Conservation (phyloP, 1,284 basidiomycete genomes). For the Ustilago trichophora region DNA sequence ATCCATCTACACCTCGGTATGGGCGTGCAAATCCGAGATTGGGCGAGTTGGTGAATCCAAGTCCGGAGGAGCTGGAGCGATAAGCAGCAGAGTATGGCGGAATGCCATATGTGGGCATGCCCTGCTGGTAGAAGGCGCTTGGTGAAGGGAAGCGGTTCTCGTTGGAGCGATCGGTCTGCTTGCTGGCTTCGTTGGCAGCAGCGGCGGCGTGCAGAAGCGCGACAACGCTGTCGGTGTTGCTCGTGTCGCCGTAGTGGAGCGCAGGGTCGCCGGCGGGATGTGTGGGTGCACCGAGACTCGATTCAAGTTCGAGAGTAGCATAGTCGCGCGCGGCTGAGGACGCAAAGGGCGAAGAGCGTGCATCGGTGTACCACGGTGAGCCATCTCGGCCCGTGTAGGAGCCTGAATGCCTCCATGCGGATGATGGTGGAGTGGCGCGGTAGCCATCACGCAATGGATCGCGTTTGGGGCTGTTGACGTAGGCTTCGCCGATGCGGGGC, state of each 20-base stretch:
- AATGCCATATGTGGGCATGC: slow-evolving; percentile 47
- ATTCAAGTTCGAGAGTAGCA: slow-evolving; percentile 41
- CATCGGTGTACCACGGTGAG: slow-evolving; percentile 58
- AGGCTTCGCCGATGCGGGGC: slow-evolving; percentile 47
- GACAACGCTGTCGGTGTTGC: slow-evolving; percentile 47
- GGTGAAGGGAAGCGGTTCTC: slow-evolving; percentile 57
- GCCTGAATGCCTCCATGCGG: slow-evolving; percentile 40
- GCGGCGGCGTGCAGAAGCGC: slow-evolving; percentile 44
- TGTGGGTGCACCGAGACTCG: slow-evolving; percentile 26
- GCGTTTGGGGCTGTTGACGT: slow-evolving; percentile 54
- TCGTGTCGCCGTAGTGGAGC: slow-evolving; percentile 47
- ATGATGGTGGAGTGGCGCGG: slow-evolving; percentile 42
- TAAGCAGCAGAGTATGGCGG: slow-evolving; percentile 46
- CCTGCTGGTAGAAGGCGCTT: slow-evolving; percentile 53
- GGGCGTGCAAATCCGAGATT: slow-evolving; percentile 44
- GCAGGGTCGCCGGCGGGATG: slow-evolving; percentile 36
- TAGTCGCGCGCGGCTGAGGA: slow-evolving; percentile 55
- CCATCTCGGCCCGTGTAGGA: slow-evolving; percentile 51
- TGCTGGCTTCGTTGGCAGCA: slow-evolving; percentile 40
- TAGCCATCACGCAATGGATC: slow-evolving; percentile 52
- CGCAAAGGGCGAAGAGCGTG: slow-evolving; percentile 61
- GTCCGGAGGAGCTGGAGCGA: slow-evolving; percentile 37
- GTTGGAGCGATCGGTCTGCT: slow-evolving; percentile 40
- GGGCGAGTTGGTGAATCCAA: slow-evolving; percentile 49
- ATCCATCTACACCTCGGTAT: slow-evolving; percentile 34